Percentiles rank a stretch among this genome's conserved stretches.
Evolutionary conservation across 2,329 filamentous ascomycete genomes (phyloP).

Genomic region (Pseudogymnoascus sp.): DNA sequence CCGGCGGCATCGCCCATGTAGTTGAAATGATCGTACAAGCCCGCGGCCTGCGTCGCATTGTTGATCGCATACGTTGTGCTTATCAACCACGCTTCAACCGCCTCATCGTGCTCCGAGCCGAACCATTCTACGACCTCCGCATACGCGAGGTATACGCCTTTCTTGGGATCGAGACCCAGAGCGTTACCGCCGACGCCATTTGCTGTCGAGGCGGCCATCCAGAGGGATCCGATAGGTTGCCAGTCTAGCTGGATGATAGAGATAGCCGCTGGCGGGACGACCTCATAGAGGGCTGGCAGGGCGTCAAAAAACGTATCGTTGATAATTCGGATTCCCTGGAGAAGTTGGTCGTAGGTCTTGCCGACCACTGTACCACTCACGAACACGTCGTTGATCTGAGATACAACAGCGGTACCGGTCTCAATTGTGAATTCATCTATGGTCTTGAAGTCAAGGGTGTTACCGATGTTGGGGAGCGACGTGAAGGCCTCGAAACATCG

Average conservation of each 20-base stretch:
- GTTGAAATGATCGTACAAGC: conserved; percentile 33
- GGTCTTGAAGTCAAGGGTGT: conserved; percentile 31
- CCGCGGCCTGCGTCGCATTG: conserved; percentile 23
- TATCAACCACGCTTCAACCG: conserved; percentile 20
- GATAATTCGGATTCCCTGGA: conserved; percentile 19
- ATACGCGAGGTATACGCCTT: conserved; percentile 22
- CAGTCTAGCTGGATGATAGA: conserved; percentile 15
- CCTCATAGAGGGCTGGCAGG: background rate
- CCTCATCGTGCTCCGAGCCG: conserved; percentile 8
- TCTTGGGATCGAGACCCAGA: conserved; percentile 27
- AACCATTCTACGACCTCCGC: conserved; percentile 23
- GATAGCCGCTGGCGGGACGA: background rate
- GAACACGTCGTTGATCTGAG: conserved; percentile 31
- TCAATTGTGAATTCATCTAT: conserved; percentile 28
- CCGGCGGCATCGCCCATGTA: conserved; percentile 33
- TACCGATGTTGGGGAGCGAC: conserved; percentile 28
- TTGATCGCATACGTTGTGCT: conserved; percentile 20
- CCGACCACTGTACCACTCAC: conserved; percentile 29
- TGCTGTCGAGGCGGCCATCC: conserved; percentile 22
- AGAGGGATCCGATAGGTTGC: conserved; percentile 30
- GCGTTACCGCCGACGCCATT: conserved; percentile 30
- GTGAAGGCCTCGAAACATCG: conserved; percentile 30
- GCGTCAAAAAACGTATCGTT: conserved; percentile 20
- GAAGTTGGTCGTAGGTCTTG: conserved; percentile 18
- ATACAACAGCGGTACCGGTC: conserved; percentile 27